Evolutionary conservation across 192 early-diverging fungal species (phyloP).

Genomic region (Lobosporangium transversale): DNA sequence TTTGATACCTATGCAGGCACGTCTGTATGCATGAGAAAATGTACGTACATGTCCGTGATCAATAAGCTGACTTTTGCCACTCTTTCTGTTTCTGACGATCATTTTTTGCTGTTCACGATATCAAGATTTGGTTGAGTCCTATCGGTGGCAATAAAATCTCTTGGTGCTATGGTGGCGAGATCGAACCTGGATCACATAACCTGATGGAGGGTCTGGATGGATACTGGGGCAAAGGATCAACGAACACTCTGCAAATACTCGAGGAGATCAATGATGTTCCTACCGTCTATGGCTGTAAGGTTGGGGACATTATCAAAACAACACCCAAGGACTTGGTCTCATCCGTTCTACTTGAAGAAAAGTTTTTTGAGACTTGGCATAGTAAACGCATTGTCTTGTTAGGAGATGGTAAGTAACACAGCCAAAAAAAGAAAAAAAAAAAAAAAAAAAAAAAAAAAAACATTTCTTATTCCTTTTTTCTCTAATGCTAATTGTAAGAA

Average conservation of each 20-base stretch:
- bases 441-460: too few relatives aligned
- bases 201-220: neutral
- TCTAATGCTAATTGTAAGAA: too few relatives aligned
- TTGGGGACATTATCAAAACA: conserved; percentile 14
- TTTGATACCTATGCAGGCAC: neutral
- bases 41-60: too few relatives aligned
- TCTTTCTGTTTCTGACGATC: too few relatives aligned
- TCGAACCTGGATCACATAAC: neutral
- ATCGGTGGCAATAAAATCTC: conserved; percentile 24
- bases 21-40: too few relatives aligned
- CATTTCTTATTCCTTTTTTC: too few relatives aligned
- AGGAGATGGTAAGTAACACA: conserved; percentile 39
- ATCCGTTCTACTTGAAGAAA: conserved; percentile 28
- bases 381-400: conserved; percentile 25
- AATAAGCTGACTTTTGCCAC: too few relatives aligned
- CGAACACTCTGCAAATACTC: conserved; percentile 1
- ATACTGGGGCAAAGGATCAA: conserved; percentile 2
- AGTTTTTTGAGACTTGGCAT: conserved; percentile 38
- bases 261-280: neutral
- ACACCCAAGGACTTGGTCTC: conserved; percentile 26
- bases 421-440: too few relatives aligned
- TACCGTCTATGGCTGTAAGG: conserved; percentile 5
- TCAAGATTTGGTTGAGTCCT: conserved; percentile 25
- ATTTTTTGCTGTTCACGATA: too few relatives aligned
- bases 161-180: conserved; percentile 31